Evolutionary conservation across 1,284 basidiomycete genomes (phyloP).

Genomic region (Thelephora terrestris): DNA sequence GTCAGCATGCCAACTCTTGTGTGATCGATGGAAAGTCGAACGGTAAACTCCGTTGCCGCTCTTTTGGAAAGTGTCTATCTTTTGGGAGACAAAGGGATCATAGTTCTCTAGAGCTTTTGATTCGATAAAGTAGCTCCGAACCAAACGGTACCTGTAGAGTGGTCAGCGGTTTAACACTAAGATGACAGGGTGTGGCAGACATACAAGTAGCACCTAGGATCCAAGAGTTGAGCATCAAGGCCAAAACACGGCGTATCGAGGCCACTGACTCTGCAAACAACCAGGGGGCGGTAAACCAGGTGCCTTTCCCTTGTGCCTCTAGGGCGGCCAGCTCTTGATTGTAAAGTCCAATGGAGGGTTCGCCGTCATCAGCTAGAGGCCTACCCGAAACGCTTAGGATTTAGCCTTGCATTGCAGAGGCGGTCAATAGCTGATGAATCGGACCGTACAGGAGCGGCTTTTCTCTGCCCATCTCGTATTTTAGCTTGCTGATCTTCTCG

Average conservation of each 20-base stretch:
- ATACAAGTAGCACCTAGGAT: conserved; percentile 52
- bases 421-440: background rate
- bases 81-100: conserved; percentile 83
- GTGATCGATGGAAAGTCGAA: conserved; percentile 21
- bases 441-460: conserved; percentile 54
- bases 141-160: conserved; percentile 64
- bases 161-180: background rate
- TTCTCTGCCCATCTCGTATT: conserved; percentile 86
- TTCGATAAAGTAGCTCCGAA: conserved; percentile 67
- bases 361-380: conserved; percentile 63
- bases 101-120: conserved; percentile 68
- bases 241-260: background rate
- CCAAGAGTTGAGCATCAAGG: conserved; percentile 3
- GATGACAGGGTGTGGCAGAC: conserved; percentile 11
- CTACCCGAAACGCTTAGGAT: conserved; percentile 28
- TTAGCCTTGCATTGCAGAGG: background rate
- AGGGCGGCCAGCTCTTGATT: conserved; percentile 61
- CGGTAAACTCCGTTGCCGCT: conserved; percentile 74
- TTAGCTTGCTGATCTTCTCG: conserved; percentile 68
- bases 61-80: conserved; percentile 76
- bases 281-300: conserved; percentile 93
- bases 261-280: conserved; percentile 78
- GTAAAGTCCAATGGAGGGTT: conserved; percentile 56
- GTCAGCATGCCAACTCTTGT: background rate
- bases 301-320: conserved; percentile 41